Percentiles rank a stretch among this genome's conserved stretches.
Evolutionary conservation across 768 basidiomycete genomes (phyloP).

Genomic region (Bullera alba): DNA sequence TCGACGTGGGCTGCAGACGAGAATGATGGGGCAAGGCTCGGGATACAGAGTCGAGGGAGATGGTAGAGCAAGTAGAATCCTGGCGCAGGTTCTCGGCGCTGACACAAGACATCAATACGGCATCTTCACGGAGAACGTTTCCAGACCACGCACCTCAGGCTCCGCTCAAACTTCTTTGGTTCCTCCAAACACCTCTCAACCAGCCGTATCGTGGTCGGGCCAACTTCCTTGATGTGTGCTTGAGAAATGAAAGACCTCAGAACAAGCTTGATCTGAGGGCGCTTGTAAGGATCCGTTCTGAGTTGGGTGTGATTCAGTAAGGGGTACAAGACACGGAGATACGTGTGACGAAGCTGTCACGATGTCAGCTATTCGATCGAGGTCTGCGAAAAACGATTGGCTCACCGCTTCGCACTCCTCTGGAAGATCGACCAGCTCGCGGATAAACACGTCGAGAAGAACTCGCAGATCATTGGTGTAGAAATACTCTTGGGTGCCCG

Average conservation of each 20-base stretch:
- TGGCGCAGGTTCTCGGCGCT: slow-evolving; percentile 27
- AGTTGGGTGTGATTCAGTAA: slow-evolving; percentile 91
- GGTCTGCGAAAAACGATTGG: slow-evolving; percentile 18
- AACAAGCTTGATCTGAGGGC: slow-evolving; percentile 73
- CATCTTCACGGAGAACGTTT: neutral
- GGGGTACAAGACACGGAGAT: slow-evolving; percentile 90
- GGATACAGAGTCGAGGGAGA: slow-evolving; percentile 30
- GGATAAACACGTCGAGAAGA: slow-evolving; percentile 93
- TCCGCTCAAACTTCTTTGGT: slow-evolving; percentile 28
- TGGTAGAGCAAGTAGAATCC: slow-evolving; percentile 20
- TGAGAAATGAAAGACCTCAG: slow-evolving; percentile 72
- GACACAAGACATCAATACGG: neutral
- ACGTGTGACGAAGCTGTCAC: slow-evolving; percentile 79
- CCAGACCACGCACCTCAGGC: slow-evolving; percentile 25
- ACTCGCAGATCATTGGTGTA: slow-evolving; percentile 97
- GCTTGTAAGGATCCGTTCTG: slow-evolving; percentile 76
- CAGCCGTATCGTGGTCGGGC: slow-evolving; percentile 77
- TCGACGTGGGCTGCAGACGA: slow-evolving; percentile 16
- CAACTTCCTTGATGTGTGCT: slow-evolving; percentile 70
- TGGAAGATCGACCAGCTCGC: slow-evolving; percentile 82
- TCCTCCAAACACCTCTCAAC: slow-evolving; percentile 75
- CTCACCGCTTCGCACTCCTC: slow-evolving; percentile 88
- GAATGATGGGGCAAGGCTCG: slow-evolving; percentile 17
- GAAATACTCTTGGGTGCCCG: slow-evolving; percentile 88
- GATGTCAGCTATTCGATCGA: neutral